Evolutionary conservation across 768 basidiomycete species (phyloP).

Genomic region (Cystofilobasidium capitatum): DNA sequence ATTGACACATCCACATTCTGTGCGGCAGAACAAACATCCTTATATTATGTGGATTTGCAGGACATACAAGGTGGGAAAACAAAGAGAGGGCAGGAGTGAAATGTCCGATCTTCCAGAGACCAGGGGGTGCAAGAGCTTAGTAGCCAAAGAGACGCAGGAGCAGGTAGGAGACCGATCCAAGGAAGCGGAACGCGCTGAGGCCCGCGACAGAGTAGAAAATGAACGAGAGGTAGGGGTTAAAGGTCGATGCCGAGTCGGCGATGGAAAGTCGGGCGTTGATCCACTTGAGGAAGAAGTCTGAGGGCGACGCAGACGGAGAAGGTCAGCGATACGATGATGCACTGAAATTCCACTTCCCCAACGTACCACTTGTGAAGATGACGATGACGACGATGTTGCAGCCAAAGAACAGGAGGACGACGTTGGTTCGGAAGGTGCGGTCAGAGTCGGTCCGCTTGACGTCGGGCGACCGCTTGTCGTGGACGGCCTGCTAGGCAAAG

Average conservation of each 20-base stretch:
- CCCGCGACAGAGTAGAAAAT: slow-evolving; percentile 47
- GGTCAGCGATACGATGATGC: too few species aligned
- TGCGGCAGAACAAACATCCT: too few species aligned
- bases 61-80: too few species aligned
- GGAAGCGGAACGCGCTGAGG: slow-evolving; percentile 68
- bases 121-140: neutral
- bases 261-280: slow-evolving; percentile 48
- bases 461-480: slow-evolving; percentile 72
- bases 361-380: slow-evolving; percentile 48
- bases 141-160: slow-evolving; percentile 45
- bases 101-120: too few species aligned
- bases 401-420: slow-evolving; percentile 43
- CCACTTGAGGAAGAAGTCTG: slow-evolving; percentile 65
- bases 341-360: too few species aligned
- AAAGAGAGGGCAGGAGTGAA: too few species aligned
- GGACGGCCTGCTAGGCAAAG: slow-evolving; percentile 44
- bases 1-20: too few species aligned
- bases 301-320: too few species aligned
- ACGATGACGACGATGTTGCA: slow-evolving; percentile 61
- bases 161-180: slow-evolving; percentile 68
- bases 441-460: slow-evolving; percentile 70
- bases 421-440: slow-evolving; percentile 37
- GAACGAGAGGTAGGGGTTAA: slow-evolving; percentile 65
- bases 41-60: too few species aligned
- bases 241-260: slow-evolving; percentile 46